Evolutionary conservation across 2,329 filamentous ascomycete genomes (phyloP).

Genomic region (Cercospora berteroae): DNA sequence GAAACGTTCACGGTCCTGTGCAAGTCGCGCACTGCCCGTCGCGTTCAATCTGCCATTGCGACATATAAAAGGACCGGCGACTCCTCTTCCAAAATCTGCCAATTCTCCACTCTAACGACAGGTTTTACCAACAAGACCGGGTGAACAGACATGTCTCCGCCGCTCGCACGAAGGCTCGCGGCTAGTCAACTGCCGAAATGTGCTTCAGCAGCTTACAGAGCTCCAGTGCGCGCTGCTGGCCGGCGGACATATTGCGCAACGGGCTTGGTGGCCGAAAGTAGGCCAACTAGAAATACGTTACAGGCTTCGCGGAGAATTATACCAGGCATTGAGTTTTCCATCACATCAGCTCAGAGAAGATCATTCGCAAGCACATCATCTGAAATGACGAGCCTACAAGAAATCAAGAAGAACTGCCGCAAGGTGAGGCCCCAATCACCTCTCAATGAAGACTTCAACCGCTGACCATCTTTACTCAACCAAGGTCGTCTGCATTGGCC

Average conservation of each 20-base stretch:
- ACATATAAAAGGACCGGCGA: background rate
- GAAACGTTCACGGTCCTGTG: background rate
- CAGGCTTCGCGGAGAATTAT: background rate
- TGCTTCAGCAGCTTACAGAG: constrained; percentile 8
- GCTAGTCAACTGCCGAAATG: constrained; percentile 11
- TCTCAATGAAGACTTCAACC: background rate
- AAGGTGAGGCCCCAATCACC: constrained; percentile 40
- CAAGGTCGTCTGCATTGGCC: constrained; percentile 85
- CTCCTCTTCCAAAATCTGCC: background rate
- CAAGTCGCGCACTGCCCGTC: background rate
- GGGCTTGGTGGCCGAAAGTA: constrained; percentile 5
- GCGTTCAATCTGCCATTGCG: background rate
- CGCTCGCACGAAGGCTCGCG: constrained; percentile 14
- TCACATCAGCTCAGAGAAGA: constrained; percentile 8
- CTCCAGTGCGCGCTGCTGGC: constrained; percentile 9
- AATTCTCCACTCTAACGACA: background rate
- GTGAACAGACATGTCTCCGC: constrained; percentile 8
- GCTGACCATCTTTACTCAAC: background rate
- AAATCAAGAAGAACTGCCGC: constrained; percentile 47
- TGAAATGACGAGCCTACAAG: constrained; percentile 25
- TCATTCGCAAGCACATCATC: constrained; percentile 18
- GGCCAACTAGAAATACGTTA: constrained; percentile 4
- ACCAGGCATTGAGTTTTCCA: background rate
- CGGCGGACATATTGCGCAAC: constrained; percentile 9
- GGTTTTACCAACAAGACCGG: background rate